phyloP scores from a whole-genome alignment of 2,329 filamentous ascomycete species.

The Nothopassalora personata region DNA sequence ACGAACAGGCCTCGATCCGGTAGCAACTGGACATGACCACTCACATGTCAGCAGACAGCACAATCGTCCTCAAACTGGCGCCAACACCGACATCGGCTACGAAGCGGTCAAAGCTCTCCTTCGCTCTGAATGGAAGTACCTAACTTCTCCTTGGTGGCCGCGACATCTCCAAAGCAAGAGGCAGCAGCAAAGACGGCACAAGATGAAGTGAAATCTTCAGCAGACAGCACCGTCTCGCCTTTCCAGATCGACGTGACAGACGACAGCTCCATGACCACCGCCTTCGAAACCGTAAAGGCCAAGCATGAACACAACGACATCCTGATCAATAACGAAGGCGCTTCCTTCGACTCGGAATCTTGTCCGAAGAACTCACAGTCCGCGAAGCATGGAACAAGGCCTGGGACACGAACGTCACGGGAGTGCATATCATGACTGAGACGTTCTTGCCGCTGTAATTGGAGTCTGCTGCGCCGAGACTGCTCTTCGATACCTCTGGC shows the following conservation, averaged over 20 bases:
- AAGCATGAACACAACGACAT: conserved; percentile 46
- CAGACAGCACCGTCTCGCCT: conserved; percentile 37
- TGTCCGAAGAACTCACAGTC: conserved; percentile 26
- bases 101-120: conserved; percentile 51
- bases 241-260: conserved; percentile 51
- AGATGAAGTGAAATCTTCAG: conserved; percentile 35
- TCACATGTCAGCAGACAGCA: background rate
- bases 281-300: conserved; percentile 41
- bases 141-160: conserved; percentile 52
- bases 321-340: conserved; percentile 55
- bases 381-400: conserved; percentile 34
- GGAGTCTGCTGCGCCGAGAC: conserved; percentile 31
- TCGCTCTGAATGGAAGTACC: conserved; percentile 45
- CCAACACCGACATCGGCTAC: conserved; percentile 55
- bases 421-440: conserved; percentile 36
- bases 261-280: conserved; percentile 49
- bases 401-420: conserved; percentile 37
- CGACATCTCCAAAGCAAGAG: conserved; percentile 44
- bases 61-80: conserved; percentile 46
- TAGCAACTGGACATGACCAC: too few relatives aligned
- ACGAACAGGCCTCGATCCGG: too few relatives aligned
- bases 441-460: conserved; percentile 36
- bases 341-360: conserved; percentile 39
- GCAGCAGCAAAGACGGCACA: conserved; percentile 39
- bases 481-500: conserved; percentile 40